phyloP scores from a whole-genome alignment of 441 rosid genomes.

The Populus trichocarpa region DNA sequence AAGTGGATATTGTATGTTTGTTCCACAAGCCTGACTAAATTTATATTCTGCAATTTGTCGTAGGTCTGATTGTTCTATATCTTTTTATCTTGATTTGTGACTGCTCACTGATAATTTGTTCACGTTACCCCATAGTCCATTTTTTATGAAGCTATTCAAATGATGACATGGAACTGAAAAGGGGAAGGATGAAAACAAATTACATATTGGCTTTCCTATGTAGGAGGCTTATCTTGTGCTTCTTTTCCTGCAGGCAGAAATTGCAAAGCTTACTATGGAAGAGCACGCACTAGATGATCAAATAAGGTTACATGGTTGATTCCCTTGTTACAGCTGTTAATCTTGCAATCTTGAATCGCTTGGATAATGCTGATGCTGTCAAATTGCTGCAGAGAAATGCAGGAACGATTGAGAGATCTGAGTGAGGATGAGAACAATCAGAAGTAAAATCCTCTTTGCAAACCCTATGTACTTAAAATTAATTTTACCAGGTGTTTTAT shows the following conservation, averaged over 20 bases:
- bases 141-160: constrained; percentile 1
- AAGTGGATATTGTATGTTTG: constrained; percentile 8
- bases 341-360: constrained; percentile 18
- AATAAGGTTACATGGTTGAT: constrained; percentile 57
- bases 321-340: constrained; percentile 23
- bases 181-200: neutral
- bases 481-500: neutral
- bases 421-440: constrained; percentile 78
- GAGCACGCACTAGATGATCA: constrained; percentile 68
- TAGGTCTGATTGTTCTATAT: neutral
- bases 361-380: constrained; percentile 33
- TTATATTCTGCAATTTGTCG: neutral
- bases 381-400: constrained; percentile 61
- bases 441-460: constrained; percentile 41
- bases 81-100: constrained; percentile 1
- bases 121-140: neutral
- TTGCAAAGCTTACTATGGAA: constrained; percentile 63
- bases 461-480: constrained; percentile 1
- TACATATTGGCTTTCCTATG: constrained; percentile 11
- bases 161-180: neutral
- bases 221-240: constrained; percentile 15
- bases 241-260: constrained; percentile 57
- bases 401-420: constrained; percentile 64
- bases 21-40: neutral
- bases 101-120: neutral